These are phyloP conservation scores for Cutaneotrichosporon sp. DNA, from an alignment of 1,284 basidiomycete species.

Conservation along the genomic window DNA sequence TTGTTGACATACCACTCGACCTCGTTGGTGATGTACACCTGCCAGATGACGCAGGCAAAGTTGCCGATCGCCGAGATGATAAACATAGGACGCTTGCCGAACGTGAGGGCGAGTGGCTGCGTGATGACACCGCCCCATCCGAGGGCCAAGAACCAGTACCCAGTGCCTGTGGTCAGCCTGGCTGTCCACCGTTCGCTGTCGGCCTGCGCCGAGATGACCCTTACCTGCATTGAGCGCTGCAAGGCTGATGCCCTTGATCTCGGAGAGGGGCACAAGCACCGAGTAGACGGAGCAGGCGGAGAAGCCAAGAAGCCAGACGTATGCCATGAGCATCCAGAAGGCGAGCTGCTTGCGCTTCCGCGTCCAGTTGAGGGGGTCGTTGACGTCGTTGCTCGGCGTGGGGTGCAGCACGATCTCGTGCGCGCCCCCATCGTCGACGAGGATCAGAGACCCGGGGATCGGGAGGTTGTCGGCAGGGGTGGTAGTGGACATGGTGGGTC, in stretches of 20 bases:
- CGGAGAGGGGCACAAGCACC: conserved; percentile 27
- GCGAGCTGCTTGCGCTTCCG: conserved; percentile 25
- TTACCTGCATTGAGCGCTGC: conserved; percentile 26
- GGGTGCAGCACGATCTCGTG: conserved; percentile 24
- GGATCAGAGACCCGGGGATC: conserved; percentile 25
- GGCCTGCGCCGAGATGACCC: too few species aligned
- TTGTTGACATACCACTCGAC: conserved; percentile 28
- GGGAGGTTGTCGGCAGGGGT: conserved; percentile 10
- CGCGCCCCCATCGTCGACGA: conserved; percentile 15
- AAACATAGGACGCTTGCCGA: conserved; percentile 31
- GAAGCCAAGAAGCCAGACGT: conserved; percentile 13
- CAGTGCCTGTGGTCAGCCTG: too few species aligned
- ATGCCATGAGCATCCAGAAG: conserved; percentile 22
- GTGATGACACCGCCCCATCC: conserved; percentile 31
- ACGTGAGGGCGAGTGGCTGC: conserved; percentile 28
- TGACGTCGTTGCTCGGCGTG: conserved; percentile 24
- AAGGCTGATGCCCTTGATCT: conserved; percentile 26
- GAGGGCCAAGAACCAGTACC: conserved; percentile 25
- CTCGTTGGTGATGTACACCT: conserved; percentile 19
- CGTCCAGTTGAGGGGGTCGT: conserved; percentile 31
- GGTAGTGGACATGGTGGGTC: background rate
- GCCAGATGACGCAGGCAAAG: conserved; percentile 24
- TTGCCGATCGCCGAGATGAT: conserved; percentile 13
- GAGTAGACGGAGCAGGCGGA: conserved; percentile 25
- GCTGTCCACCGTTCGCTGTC: too few species aligned